Evolutionary conservation across 768 basidiomycete genomes (phyloP), one percentile per base, ranked within the genome.

Genomic region (Erythrobasidium yunnanense): DNA sequence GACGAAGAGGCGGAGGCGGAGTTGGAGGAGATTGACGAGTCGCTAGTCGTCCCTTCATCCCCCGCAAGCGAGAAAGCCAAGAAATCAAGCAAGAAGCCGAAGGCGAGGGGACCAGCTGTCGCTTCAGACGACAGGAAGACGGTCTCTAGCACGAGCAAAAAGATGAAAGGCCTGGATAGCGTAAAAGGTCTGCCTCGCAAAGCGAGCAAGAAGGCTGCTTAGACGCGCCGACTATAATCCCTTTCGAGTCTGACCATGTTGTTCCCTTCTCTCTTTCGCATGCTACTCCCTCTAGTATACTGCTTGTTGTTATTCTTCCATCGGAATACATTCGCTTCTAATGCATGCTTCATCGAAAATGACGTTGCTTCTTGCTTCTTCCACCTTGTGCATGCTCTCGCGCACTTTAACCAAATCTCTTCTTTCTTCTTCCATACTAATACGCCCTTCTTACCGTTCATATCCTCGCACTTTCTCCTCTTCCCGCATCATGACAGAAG

Each of bases 11-110:
- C 6, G 25, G 60, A 63, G n/a, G 25, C 49, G 51, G 68, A 69
- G 42, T 34, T 67, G 2, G 69, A 51, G 29, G 55, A 66, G 30
- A 58, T 69, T 51, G 60, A 63, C 30, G 60, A 63, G 49, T 30
- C 22, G 18, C 49, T 51, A 25, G 49, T 8, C 49, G 49, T 51
- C 13, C 49, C 49, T 15, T 25, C 49, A 7, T 8, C 49, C 8
- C 49, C 7, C 29, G 8, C 47, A 6, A 20, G 2, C 46, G 38
- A 49, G 25, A 63, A 63, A 22, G 32, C 25, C 22, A 51, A 29
- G 32, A 51, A 49, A 34, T 2, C 60, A 17, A 63, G 52, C 47
- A 18, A 23, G 2, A 63, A 49, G 47, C 5, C 27, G 4, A 22
- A 17, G 11, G 42, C 46, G 5, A 51, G 49, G n/a, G n/a, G n/a